Percentiles rank a stretch among this genome's conserved stretches.
These are phyloP conservation scores for Aurantiochytrium sp. DNA, from an alignment of 108 stramenopile species.

Conservation along the genomic window DNA sequence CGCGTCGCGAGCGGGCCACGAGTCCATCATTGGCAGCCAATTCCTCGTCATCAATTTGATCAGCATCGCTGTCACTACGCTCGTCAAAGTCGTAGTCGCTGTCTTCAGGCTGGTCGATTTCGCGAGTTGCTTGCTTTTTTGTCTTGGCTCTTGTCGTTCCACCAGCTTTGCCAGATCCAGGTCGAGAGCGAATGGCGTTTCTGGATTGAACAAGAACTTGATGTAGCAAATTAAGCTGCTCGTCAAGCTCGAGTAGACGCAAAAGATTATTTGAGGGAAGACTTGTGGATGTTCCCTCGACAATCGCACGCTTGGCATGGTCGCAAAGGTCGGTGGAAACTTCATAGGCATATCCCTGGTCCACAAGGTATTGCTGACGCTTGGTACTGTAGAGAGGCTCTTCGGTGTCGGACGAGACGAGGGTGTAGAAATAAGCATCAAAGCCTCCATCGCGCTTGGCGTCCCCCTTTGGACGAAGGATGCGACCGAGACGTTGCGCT, in stretches of 20 bases:
- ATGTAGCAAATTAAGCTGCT: background rate
- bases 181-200: background rate
- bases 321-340: constrained; percentile 81
- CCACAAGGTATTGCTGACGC: constrained; percentile 94
- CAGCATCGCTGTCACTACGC: background rate
- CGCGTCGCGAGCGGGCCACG: too few relatives aligned
- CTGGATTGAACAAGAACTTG: background rate
- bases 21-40: too few relatives aligned
- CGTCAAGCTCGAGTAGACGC: background rate
- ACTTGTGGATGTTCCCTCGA: background rate
- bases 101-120: background rate
- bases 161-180: background rate
- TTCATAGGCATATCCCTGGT: constrained; percentile 99
- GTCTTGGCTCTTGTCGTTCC: too few relatives aligned
- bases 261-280: background rate
- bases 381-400: constrained; percentile 97
- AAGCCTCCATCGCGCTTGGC: constrained; percentile 80
- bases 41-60: background rate
- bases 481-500: constrained; percentile 95
- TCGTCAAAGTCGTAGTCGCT: background rate
- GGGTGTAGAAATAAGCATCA: constrained; percentile 98
- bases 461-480: constrained; percentile 85
- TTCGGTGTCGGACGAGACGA: constrained; percentile 90
- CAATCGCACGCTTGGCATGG: constrained; percentile 39
- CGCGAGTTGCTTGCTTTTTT: too few relatives aligned